Evolutionary conservation across 2,329 filamentous ascomycete species (phyloP).

Genomic region (Xylariales sp.): DNA sequence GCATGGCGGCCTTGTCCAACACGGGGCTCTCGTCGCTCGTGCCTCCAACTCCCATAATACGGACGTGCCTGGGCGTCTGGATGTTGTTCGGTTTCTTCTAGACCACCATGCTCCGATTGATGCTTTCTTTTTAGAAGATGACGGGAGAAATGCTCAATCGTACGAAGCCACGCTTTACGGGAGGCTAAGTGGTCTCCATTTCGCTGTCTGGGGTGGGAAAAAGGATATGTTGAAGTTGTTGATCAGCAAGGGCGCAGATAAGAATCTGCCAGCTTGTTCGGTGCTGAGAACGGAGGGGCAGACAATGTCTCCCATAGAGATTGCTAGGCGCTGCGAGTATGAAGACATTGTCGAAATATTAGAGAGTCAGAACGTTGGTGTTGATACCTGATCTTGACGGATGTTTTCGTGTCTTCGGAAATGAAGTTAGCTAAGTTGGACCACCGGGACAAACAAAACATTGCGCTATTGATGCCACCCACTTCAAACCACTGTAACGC

Average conservation of each 20-base stretch:
- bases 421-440: too few relatives aligned
- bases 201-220: neutral
- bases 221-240: neutral
- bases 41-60: neutral
- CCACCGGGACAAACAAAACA: too few relatives aligned
- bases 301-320: neutral
- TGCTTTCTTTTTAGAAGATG: neutral
- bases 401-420: too few relatives aligned
- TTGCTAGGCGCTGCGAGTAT: neutral
- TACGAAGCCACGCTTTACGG: neutral
- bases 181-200: neutral
- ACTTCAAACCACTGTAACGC: too few relatives aligned
- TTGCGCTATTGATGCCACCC: too few relatives aligned
- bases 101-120: neutral
- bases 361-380: too few relatives aligned
- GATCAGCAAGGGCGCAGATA: neutral
- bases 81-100: neutral
- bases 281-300: neutral
- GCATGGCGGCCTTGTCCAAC: neutral
- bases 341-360: neutral
- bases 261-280: neutral
- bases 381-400: too few relatives aligned
- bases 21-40: neutral
- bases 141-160: neutral
- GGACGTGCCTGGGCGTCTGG: neutral